Percentiles rank a stretch among this genome's conserved stretches.
Conservation (phyloP, 2,329 filamentous ascomycete species). For the Graphilbum sp. region DNA sequence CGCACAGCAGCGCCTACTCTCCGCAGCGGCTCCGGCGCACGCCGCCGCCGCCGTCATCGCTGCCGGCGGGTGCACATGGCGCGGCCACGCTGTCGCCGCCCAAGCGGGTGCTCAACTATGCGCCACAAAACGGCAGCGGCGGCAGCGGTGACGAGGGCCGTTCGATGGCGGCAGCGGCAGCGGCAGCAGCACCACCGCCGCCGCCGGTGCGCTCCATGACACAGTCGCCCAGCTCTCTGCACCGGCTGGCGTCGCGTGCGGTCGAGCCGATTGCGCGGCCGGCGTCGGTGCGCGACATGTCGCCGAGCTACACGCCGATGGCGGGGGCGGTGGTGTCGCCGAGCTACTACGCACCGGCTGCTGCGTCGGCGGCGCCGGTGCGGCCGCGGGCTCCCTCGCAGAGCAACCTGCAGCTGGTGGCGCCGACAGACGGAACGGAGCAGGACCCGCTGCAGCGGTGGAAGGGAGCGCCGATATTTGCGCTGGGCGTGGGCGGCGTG, state of each 20-base stretch:
- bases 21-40: conserved; percentile 21
- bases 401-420: conserved; percentile 38
- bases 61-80: conserved; percentile 14
- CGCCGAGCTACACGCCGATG: neutral
- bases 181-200: no score
- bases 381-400: conserved; percentile 37
- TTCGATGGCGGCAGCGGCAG: no score
- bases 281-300: conserved; percentile 30
- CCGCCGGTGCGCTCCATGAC: conserved; percentile 45
- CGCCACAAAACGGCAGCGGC: conserved; percentile 21
- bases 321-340: neutral
- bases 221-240: conserved; percentile 38
- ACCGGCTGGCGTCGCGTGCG: conserved; percentile 19
- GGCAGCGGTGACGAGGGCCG: conserved; percentile 29
- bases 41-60: conserved; percentile 35
- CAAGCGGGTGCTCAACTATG: conserved; percentile 38
- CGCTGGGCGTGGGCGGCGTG: conserved; percentile 74
- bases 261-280: conserved; percentile 34
- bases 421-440: conserved; percentile 49
- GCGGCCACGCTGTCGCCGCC: conserved; percentile 36
- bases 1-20: conserved; percentile 4
- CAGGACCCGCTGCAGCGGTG: conserved; percentile 72
- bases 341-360: conserved; percentile 1
- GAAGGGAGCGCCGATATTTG: conserved; percentile 76
- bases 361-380: conserved; percentile 17